Percentiles rank a stretch among this genome's conserved stretches.
phyloP scores from a whole-genome alignment of 257 asterid genomes.

The Solanum pimpinellifolium region DNA sequence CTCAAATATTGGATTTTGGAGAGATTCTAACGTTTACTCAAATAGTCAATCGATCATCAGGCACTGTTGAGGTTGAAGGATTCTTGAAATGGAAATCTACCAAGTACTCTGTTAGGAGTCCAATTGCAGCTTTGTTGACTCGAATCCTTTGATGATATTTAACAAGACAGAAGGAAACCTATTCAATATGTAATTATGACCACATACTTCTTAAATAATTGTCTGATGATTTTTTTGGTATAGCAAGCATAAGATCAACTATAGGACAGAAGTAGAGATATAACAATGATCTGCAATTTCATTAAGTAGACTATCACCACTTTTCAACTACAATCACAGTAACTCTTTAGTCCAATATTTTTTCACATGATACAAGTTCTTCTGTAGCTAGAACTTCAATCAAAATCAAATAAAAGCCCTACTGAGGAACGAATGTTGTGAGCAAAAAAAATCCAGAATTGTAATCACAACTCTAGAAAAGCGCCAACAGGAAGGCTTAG shows the following conservation, averaged over 20 bases:
- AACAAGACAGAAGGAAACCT: not conserved
- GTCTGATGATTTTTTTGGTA: not conserved
- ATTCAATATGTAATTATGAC: not conserved
- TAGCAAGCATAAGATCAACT: not conserved
- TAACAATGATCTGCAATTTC: not conserved
- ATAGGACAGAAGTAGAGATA: not conserved
- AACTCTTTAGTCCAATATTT: not conserved
- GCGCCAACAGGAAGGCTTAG: not conserved
- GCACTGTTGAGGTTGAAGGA: slow-evolving; percentile 8
- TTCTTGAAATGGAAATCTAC: slow-evolving; percentile 16
- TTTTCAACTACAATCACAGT: not conserved
- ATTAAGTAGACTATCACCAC: not conserved
- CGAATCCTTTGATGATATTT: not conserved
- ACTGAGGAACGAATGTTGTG: not conserved
- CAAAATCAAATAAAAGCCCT: not conserved
- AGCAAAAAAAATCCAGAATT: not conserved
- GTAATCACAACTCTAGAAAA: not conserved
- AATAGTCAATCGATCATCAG: not conserved
- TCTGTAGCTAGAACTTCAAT: not conserved
- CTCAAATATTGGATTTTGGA: not conserved
- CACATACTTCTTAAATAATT: not conserved
- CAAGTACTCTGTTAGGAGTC: not conserved
- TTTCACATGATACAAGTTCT: not conserved
- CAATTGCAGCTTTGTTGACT: not conserved
- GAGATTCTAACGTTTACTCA: not conserved